A percentile compares a stretch with the other conserved stretches of the same genome.
phyloP scores from a whole-genome alignment of 1,284 basidiomycete genomes.

The Rhodotorula sp. region DNA sequence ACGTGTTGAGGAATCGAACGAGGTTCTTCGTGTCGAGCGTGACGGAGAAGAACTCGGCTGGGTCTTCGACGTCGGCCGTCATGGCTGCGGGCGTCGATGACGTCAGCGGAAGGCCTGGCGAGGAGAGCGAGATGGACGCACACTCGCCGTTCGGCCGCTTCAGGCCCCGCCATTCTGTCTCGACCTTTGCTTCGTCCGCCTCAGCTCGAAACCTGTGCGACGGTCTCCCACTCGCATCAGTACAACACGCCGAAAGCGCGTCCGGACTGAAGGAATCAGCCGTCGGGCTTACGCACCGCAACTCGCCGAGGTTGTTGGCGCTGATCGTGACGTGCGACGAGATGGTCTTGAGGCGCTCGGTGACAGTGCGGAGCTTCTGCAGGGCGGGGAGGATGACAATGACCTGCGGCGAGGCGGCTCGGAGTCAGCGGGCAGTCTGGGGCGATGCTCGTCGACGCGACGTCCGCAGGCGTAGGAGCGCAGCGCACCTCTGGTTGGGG shows the following conservation, averaged over 20 bases:
- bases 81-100: neutral
- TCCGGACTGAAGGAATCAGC: neutral
- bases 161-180: slow-evolving; percentile 46
- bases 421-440: neutral
- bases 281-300: slow-evolving; percentile 30
- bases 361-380: slow-evolving; percentile 44
- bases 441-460: neutral
- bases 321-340: slow-evolving; percentile 33
- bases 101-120: neutral
- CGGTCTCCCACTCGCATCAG: neutral
- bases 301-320: slow-evolving; percentile 33
- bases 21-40: slow-evolving; percentile 46
- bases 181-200: slow-evolving; percentile 42
- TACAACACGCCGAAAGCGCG: neutral
- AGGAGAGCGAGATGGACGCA: neutral
- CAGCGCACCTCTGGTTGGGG: slow-evolving; percentile 44
- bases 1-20: slow-evolving; percentile 45
- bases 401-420: slow-evolving; percentile 28
- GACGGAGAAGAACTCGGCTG: slow-evolving; percentile 38
- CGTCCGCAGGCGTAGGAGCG: too few relatives aligned
- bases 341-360: slow-evolving; percentile 46
- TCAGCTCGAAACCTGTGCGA: slow-evolving; percentile 29
- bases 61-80: slow-evolving; percentile 15
- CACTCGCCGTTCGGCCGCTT: slow-evolving; percentile 40
- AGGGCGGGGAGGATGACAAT: slow-evolving; percentile 46